These are phyloP conservation scores for Vachellia collinsii DNA, from an alignment of 306 rosid species.

Conservation along the genomic window DNA sequence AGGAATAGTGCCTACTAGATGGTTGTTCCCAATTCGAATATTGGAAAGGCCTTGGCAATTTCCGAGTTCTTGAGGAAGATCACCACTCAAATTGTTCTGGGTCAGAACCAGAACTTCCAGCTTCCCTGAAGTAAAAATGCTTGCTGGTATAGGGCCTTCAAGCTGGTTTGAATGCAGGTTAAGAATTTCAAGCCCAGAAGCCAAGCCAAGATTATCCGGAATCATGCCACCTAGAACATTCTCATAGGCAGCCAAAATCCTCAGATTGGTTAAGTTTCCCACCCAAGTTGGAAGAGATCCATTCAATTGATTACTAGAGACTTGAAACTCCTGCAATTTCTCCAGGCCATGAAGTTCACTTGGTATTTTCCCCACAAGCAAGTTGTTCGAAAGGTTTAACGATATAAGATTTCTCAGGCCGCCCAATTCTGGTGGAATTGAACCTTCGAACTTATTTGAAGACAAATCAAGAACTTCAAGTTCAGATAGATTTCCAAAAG, in stretches of 20 bases:
- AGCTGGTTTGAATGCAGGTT: conserved; percentile 92
- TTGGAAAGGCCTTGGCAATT: conserved; percentile 52
- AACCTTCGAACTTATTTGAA: conserved; percentile 78
- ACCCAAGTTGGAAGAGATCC: conserved; percentile 85
- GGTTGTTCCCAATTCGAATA: conserved; percentile 52
- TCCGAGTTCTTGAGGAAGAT: conserved; percentile 49
- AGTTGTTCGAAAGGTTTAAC: conserved; percentile 81
- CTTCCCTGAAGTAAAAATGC: conserved; percentile 81
- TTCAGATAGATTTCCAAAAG: conserved; percentile 68
- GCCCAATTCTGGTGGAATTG: conserved; percentile 75
- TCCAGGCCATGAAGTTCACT: conserved; percentile 67
- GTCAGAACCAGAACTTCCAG: conserved; percentile 85
- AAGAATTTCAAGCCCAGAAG: conserved; percentile 72
- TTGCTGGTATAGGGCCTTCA: conserved; percentile 80
- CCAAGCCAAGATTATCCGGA: conserved; percentile 76
- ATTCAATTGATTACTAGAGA: conserved; percentile 80
- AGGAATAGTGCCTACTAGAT: conserved; percentile 49
- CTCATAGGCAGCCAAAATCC: conserved; percentile 90
- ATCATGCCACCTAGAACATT: conserved; percentile 72
- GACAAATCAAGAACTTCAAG: conserved; percentile 92
- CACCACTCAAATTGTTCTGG: conserved; percentile 69
- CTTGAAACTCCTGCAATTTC: conserved; percentile 74
- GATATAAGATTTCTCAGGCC: conserved; percentile 75
- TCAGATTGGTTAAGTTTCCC: conserved; percentile 78
- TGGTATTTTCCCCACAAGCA: conserved; percentile 80